Evolutionary conservation across 192 early-diverging fungal genomes (phyloP), one percentile per base, ranked within the genome.

Genomic region (Entomortierella beljakovae): DNA sequence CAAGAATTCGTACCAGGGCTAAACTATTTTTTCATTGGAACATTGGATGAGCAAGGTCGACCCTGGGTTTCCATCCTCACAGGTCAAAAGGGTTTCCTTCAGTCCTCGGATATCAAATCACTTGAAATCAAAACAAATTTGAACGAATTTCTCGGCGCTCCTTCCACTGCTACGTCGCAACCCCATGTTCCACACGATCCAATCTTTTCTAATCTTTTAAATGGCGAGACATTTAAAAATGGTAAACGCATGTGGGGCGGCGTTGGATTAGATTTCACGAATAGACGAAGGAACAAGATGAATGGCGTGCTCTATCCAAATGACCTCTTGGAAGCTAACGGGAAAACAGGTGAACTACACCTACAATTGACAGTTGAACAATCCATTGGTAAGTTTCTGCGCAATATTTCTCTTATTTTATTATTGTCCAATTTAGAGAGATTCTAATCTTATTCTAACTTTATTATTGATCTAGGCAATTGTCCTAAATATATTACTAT

Each of bases 401-500:
- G n/a, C n/a, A n/a, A n/a, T n/a, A n/a, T n/a, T n/a, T n/a, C n/a
- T n/a, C n/a, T n/a, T n/a, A n/a, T n/a, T n/a, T n/a, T n/a, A n/a
- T n/a, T n/a, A n/a, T n/a, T n/a, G n/a, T n/a, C n/a, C n/a, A n/a
- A n/a, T n/a, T n/a, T n/a, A n/a, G n/a, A n/a, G n/a, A n/a, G n/a
- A n/a, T 42, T 43, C 16, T 40, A n/a, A 34, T 23, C 33, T 48
- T 31, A 13, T 15, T 48, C 16, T 22, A 0, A 62, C 13, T 20
- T 13, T n/a, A 33, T 58, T 1, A 42, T 22, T 15, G 26, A 18
- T 15, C 48, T 64, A 68, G 73, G 73, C 0, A 77, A 77, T 23
- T 77, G 73, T 18, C 73, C 73, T 46, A 77, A 77, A 55, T 77
- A 77, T 55, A 64, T 77, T 10, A 68, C 73, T 3, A 69, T 69